These are phyloP conservation scores for Triangularia setosa DNA, from an alignment of 2,329 filamentous ascomycete species.

Conservation along the genomic window DNA sequence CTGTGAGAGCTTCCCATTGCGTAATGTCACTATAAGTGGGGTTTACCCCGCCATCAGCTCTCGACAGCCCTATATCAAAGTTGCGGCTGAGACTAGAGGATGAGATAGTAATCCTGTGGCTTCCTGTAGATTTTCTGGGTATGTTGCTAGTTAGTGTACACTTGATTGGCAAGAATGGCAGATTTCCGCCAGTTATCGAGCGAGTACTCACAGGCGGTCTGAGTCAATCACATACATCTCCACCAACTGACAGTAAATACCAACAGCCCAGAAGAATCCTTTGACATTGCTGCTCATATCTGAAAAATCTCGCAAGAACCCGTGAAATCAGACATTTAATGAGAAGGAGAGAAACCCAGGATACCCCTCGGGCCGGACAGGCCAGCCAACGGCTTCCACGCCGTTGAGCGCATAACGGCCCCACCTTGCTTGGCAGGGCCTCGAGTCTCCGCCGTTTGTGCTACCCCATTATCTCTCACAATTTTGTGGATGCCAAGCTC, in stretches of 20 bases:
- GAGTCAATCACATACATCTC: background rate
- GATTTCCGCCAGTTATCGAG: background rate
- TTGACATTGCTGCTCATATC: background rate
- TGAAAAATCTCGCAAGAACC: background rate
- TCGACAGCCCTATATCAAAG: background rate
- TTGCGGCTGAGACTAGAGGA: background rate
- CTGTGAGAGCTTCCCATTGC: background rate
- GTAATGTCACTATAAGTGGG: background rate
- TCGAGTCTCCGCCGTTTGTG: constrained; percentile 2
- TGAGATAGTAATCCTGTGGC: background rate
- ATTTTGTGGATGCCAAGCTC: constrained; percentile 3
- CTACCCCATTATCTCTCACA: background rate
- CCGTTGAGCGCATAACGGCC: constrained; percentile 1
- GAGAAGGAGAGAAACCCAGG: background rate
- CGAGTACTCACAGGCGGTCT: background rate
- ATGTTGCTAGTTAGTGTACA: background rate
- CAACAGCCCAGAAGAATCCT: background rate
- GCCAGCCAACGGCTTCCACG: background rate
- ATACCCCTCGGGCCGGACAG: background rate
- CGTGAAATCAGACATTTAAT: background rate
- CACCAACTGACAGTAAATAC: background rate
- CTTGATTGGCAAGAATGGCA: background rate
- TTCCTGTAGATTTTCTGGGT: background rate
- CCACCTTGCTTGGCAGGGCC: constrained; percentile 6
- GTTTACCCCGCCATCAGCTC: background rate